phyloP scores from a whole-genome alignment of 164 flowering plant species.

The Akebia trifoliata region DNA sequence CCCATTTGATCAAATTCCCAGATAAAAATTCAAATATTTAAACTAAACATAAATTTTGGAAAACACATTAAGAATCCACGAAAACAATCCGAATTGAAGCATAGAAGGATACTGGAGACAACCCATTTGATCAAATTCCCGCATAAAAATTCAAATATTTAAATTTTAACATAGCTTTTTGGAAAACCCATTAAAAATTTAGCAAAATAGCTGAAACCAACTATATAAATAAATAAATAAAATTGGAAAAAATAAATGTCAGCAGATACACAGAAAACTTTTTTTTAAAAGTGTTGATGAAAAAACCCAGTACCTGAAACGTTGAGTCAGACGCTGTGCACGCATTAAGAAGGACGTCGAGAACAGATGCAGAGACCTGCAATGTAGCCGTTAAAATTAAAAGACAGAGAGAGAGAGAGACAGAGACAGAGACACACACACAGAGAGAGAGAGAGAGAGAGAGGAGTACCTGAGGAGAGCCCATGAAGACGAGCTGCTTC shows the following conservation, averaged over 20 bases:
- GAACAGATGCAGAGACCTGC: slow-evolving; percentile 74
- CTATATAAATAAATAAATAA: too few species aligned
- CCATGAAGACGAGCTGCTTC: slow-evolving; percentile 81
- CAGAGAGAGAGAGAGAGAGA: slow-evolving; percentile 9
- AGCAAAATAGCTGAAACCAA: too few species aligned
- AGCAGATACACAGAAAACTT: background rate
- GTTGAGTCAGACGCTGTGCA: slow-evolving; percentile 56
- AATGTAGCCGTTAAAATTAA: slow-evolving; percentile 4
- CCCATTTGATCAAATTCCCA: too few species aligned
- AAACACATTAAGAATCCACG: too few species aligned
- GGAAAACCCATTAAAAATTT: too few species aligned
- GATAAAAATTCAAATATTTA: too few species aligned
- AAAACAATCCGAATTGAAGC: too few species aligned
- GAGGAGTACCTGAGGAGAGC: slow-evolving; percentile 73
- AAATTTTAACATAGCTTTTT: too few species aligned
- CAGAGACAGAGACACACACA: background rate
- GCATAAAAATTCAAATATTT: too few species aligned
- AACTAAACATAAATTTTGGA: too few species aligned
- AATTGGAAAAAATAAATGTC: background rate
- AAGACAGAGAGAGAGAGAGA: background rate
- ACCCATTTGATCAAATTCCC: too few species aligned
- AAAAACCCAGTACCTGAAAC: slow-evolving; percentile 60
- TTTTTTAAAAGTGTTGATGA: background rate
- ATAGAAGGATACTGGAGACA: too few species aligned
- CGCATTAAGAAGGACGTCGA: slow-evolving; percentile 72